Evolutionary conservation across 345 rosid species (phyloP).

Genomic region (Acer negundo): DNA sequence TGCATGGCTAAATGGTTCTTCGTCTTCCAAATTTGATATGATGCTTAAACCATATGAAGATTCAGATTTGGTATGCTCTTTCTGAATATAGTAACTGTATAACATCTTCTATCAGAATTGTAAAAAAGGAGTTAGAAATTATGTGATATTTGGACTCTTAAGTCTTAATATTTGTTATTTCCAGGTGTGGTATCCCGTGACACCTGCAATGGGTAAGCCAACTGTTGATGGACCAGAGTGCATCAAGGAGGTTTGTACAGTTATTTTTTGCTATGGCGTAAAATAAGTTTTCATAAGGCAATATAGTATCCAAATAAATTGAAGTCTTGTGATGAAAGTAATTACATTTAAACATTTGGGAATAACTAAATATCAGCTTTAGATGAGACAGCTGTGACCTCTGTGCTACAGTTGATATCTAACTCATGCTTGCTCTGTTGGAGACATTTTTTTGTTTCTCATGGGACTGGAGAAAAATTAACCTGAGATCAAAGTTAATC

Average conservation of each 20-base stretch:
- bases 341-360: background rate
- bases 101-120: background rate
- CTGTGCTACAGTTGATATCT: no score
- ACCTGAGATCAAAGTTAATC: background rate
- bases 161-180: constrained; percentile 13
- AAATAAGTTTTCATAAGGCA: background rate
- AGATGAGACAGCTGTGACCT: background rate
- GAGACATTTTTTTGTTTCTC: background rate
- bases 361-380: background rate
- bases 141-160: background rate
- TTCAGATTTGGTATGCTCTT: constrained; percentile 66
- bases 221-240: constrained; percentile 91
- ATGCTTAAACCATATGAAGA: constrained; percentile 72
- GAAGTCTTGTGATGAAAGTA: background rate
- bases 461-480: background rate
- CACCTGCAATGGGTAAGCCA: constrained; percentile 82
- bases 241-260: constrained; percentile 60
- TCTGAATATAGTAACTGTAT: constrained; percentile 3
- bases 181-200: constrained; percentile 86
- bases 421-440: background rate
- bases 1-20: constrained; percentile 64
- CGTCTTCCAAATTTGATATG: constrained; percentile 43
- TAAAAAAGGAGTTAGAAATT: background rate
- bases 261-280: constrained; percentile 4
- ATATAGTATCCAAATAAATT: background rate